phyloP scores from a whole-genome alignment of 176 grass and related monocot genomes.

The Cenchrus americanus region DNA sequence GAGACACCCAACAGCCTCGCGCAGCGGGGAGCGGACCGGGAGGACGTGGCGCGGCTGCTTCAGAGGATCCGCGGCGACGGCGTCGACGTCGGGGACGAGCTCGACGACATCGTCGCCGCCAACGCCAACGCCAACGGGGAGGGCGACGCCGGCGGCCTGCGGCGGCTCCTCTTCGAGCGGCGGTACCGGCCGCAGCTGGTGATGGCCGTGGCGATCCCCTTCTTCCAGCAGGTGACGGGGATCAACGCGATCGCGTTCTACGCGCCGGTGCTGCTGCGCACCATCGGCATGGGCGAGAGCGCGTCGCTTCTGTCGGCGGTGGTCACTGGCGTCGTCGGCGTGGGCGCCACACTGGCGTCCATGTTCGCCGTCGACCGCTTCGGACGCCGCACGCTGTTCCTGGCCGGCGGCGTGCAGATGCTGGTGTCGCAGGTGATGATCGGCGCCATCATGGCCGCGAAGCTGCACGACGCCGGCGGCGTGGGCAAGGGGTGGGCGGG shows the following conservation, averaged over 20 bases:
- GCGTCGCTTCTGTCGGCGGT: constrained; percentile 57
- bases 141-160: background rate
- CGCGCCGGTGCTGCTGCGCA: constrained; percentile 68
- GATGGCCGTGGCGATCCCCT: constrained; percentile 52
- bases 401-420: constrained; percentile 56
- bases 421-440: constrained; percentile 59
- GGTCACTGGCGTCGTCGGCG: constrained; percentile 44
- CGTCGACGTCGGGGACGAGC: constrained; percentile 47
- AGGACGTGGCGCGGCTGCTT: constrained; percentile 34
- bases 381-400: constrained; percentile 59
- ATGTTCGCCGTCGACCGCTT: constrained; percentile 62
- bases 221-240: constrained; percentile 74
- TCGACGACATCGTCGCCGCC: constrained; percentile 51
- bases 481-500: constrained; percentile 32
- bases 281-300: constrained; percentile 66
- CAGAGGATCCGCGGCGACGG: constrained; percentile 53
- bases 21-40: constrained; percentile 42
- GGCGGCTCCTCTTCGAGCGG: constrained; percentile 23
- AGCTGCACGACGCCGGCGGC: constrained; percentile 43
- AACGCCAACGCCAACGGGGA: background rate
- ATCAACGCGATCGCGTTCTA: constrained; percentile 76
- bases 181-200: constrained; percentile 54
- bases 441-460: constrained; percentile 50
- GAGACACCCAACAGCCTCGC: constrained; percentile 69
- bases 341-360: background rate